Base-by-base conservation (phyloP, 2,329 filamentous ascomycete species). In the Fusarium paranaense region DNA sequence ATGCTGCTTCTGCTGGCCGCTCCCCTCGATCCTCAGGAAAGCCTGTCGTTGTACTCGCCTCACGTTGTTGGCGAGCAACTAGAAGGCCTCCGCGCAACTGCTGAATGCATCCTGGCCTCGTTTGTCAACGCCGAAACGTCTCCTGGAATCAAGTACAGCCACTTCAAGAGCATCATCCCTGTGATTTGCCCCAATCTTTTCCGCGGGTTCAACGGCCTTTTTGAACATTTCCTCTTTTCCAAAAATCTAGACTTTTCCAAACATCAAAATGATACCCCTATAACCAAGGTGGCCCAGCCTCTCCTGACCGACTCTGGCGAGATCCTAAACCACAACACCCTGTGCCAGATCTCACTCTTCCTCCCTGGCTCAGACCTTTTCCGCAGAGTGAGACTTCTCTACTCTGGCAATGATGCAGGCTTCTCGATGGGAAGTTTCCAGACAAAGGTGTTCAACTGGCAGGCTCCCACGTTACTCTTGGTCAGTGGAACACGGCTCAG, bases 401-500 rank as follows among this genome's bases (percentile, higher is more conserved):
- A 95, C 79, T 92, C 91, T 2, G 93, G 93, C 6, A 90, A 89
- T 56, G 88, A 90, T 30, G 90, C 92, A 14, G 93, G 93, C 6
- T 95, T 94, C 81, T 94, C 92, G 22, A 92, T 95, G 90, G 92
- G 93, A 25, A 92, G 91, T 64, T 94, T 95, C 72, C 91, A 94
- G 79, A 88, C 91, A 22, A 92, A 91, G 75, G 91, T 94, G 4
- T 93, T 95, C 82, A 93, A 95, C 80, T 95, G 93, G 93, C 87
- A 89, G 47, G 92, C 92, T 0, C 93, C 93, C 0, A 94, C 93
- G 0, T 89, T 95, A 20, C 85, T 95, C 13, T 86, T 95, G 2
- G 90, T 95, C 2, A 89, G 89, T 22, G 93, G 93, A 22, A 89
- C 87, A 5, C 87, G 91, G 7, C 85, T 95, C 8, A 81, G 85